Evolutionary conservation across 129 eudicot species (phyloP).

Genomic region (Chrysanthemum makinoi): DNA sequence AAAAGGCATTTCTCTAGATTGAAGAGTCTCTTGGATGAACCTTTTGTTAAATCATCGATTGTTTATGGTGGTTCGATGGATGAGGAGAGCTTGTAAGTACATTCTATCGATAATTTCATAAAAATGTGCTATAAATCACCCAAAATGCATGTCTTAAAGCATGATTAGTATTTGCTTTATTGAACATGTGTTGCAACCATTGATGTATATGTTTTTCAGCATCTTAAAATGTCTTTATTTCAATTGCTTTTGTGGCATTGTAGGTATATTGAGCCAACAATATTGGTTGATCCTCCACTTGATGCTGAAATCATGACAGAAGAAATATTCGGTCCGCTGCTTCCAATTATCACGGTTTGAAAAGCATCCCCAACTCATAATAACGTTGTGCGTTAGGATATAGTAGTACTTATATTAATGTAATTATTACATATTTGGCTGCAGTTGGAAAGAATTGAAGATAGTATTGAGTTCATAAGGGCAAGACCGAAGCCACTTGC

Average conservation of each 20-base stretch:
- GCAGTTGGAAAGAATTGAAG: slow-evolving; percentile 79
- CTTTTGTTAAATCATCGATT: slow-evolving; percentile 49
- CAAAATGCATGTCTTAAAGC: not conserved
- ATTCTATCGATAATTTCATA: not conserved
- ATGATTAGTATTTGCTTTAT: not conserved
- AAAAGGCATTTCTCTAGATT: slow-evolving; percentile 55
- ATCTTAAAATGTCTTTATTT: not conserved
- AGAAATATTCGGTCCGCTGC: slow-evolving; percentile 91
- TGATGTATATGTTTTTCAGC: not conserved
- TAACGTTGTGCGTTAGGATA: not conserved
- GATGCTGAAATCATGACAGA: slow-evolving; percentile 67
- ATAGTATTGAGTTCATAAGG: slow-evolving; percentile 56
- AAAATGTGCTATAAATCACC: not conserved
- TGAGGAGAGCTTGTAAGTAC: slow-evolving; percentile 69
- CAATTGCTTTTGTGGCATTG: not conserved
- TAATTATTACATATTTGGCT: slow-evolving; percentile 1
- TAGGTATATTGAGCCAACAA: slow-evolving; percentile 80
- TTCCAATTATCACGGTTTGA: slow-evolving; percentile 74
- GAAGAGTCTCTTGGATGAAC: slow-evolving; percentile 57
- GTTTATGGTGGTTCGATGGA: slow-evolving; percentile 67
- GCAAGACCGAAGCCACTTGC: slow-evolving; percentile 61
- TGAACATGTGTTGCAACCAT: not conserved
- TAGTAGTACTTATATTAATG: slow-evolving; percentile 3
- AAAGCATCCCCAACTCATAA: not conserved
- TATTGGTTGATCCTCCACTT: slow-evolving; percentile 81